phyloP scores from a whole-genome alignment of 176 grass and related monocot genomes.

The Lolium perenne region DNA sequence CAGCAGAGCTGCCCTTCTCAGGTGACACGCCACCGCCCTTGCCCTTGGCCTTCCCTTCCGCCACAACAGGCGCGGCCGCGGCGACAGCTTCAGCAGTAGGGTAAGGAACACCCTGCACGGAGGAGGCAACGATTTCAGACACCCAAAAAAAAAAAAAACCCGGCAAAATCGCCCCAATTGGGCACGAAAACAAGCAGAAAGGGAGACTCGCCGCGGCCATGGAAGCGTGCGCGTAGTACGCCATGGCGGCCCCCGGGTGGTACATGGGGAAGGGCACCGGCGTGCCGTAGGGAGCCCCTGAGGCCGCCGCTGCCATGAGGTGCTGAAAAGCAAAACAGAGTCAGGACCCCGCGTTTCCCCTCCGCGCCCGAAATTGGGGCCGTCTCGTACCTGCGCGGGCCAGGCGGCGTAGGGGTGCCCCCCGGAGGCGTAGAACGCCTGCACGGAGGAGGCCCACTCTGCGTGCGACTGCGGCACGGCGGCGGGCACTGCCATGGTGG shows the following conservation, averaged over 20 bases:
- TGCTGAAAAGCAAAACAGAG: slow-evolving; percentile 56
- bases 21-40: slow-evolving; percentile 57
- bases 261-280: slow-evolving; percentile 78
- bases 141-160: neutral
- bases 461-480: slow-evolving; percentile 45
- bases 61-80: slow-evolving; percentile 30
- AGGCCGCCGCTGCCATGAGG: slow-evolving; percentile 65
- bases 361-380: neutral
- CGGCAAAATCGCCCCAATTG: slow-evolving; percentile 30
- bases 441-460: slow-evolving; percentile 61
- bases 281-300: slow-evolving; percentile 67
- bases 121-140: slow-evolving; percentile 32
- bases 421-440: slow-evolving; percentile 66
- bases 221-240: slow-evolving; percentile 84
- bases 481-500: slow-evolving; percentile 7
- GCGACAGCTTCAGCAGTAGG: slow-evolving; percentile 60
- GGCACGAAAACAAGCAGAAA: neutral
- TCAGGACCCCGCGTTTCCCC: slow-evolving; percentile 32
- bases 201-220: slow-evolving; percentile 65
- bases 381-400: slow-evolving; percentile 66
- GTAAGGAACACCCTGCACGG: slow-evolving; percentile 56
- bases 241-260: slow-evolving; percentile 64
- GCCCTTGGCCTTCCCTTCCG: slow-evolving; percentile 64
- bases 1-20: slow-evolving; percentile 63
- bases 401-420: slow-evolving; percentile 68